Evolutionary conservation across 805 yeast genomes (phyloP).

Genomic region (Yamadazyma kitorensis): DNA sequence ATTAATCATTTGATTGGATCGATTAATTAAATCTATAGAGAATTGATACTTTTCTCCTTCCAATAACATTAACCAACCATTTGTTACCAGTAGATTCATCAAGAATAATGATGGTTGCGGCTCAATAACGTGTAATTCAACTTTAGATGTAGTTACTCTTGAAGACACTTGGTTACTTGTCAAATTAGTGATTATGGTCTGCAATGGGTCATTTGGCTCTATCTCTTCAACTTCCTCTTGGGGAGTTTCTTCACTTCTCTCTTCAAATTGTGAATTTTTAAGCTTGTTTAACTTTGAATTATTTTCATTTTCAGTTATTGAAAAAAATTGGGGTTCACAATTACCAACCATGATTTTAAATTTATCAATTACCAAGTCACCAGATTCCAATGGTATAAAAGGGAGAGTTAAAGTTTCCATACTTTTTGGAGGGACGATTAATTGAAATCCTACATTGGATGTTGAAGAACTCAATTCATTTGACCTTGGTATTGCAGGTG

Average conservation of each 20-base stretch:
- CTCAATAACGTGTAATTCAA: constrained; percentile 33
- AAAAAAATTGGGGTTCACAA: constrained; percentile 47
- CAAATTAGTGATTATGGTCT: constrained; percentile 23
- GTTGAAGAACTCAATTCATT: background rate
- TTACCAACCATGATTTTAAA: constrained; percentile 49
- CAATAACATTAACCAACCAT: constrained; percentile 69
- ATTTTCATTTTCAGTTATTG: constrained; percentile 33
- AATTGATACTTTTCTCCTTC: constrained; percentile 70
- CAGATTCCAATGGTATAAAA: constrained; percentile 48
- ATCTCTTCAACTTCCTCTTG: background rate
- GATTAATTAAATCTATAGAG: constrained; percentile 52
- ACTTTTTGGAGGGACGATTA: constrained; percentile 27
- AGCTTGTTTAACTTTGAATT: background rate
- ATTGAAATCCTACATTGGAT: background rate
- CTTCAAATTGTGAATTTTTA: background rate
- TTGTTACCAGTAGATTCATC: constrained; percentile 50
- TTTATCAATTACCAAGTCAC: constrained; percentile 49
- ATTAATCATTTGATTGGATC: constrained; percentile 54
- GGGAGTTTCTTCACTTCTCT: background rate
- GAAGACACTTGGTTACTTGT: constrained; percentile 16
- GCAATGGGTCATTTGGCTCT: constrained; percentile 7
- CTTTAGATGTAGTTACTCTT: constrained; percentile 16
- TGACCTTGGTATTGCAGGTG: constrained; percentile 1
- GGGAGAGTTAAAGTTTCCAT: constrained; percentile 39
- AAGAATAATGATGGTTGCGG: constrained; percentile 63